A percentile compares a stretch with the other conserved stretches of the same genome.
phyloP scores from a whole-genome alignment of 345 rosid genomes.

The Syzygium jambos region DNA sequence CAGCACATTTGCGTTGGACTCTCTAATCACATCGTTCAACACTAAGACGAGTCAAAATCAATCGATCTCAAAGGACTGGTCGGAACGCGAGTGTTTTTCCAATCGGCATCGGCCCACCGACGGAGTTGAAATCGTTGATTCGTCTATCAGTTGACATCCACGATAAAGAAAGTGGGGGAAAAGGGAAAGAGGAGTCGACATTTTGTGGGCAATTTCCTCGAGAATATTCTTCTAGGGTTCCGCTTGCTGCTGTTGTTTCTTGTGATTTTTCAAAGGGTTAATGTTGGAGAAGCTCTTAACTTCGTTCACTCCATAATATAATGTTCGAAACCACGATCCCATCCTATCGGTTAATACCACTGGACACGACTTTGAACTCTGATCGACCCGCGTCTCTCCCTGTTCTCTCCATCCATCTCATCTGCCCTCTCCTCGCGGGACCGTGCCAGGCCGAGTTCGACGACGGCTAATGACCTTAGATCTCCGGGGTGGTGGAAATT shows the following conservation, averaged over 20 bases:
- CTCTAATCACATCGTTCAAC: not conserved
- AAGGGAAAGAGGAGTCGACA: not conserved
- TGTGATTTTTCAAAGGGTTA: not conserved
- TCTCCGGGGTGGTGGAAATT: too few species aligned
- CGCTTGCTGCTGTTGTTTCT: not conserved
- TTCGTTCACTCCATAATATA: not conserved
- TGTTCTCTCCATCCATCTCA: not conserved
- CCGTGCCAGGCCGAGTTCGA: not conserved
- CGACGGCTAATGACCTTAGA: not conserved
- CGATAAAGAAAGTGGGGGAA: not conserved
- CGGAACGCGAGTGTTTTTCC: not conserved
- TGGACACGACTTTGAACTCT: not conserved
- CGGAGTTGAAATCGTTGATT: not conserved
- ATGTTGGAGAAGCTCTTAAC: not conserved
- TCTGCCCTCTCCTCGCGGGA: not conserved
- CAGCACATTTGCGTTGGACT: not conserved
- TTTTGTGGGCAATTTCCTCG: rapidly evolving
- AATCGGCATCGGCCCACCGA: not conserved
- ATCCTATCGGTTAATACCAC: not conserved
- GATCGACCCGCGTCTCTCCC: not conserved
- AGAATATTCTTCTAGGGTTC: not conserved
- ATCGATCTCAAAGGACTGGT: not conserved
- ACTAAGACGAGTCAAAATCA: not conserved
- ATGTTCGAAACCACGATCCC: not conserved
- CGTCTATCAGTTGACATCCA: not conserved